phyloP scores from a whole-genome alignment of 73 alveolate genomes.

The Paramecium primaurelia region DNA sequence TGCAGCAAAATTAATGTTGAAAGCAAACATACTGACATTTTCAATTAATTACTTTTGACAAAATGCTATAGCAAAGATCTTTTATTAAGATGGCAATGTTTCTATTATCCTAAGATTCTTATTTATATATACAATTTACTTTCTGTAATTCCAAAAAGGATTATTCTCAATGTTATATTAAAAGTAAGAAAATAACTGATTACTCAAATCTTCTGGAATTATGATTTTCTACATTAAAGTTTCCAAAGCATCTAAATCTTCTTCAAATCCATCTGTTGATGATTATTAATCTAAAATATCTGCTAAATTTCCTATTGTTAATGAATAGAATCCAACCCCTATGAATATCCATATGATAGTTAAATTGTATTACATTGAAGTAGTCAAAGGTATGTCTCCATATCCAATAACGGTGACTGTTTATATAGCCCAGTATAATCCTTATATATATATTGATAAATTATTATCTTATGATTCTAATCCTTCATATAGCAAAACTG shows the following conservation, averaged over 20 bases:
- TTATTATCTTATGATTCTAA: not conserved
- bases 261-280: slow-evolving; percentile 25
- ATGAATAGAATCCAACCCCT: slow-evolving; percentile 80
- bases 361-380: slow-evolving; percentile 63
- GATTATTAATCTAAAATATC: slow-evolving; percentile 62
- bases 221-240: not conserved
- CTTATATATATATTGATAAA: not conserved
- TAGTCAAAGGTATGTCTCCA: slow-evolving; percentile 73
- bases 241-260: not conserved
- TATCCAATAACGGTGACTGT: slow-evolving; percentile 83
- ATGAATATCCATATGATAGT: slow-evolving; percentile 71
- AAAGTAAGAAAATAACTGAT: not conserved
- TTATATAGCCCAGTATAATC: slow-evolving; percentile 74
- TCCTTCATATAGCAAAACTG: not conserved
- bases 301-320: slow-evolving; percentile 74
- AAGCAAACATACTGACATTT: not conserved
- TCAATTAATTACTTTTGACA: not conserved
- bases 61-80: not conserved
- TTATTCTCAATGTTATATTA: slow-evolving; percentile 14
- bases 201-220: not conserved
- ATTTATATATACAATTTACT: not conserved
- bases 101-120: not conserved
- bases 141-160: slow-evolving; percentile 39
- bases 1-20: slow-evolving; percentile 33
- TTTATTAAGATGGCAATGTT: not conserved